Percentiles rank a stretch among this genome's conserved stretches.
phyloP scores from a whole-genome alignment of 2,329 filamentous ascomycete genomes.

The Apiospora arundinis region DNA sequence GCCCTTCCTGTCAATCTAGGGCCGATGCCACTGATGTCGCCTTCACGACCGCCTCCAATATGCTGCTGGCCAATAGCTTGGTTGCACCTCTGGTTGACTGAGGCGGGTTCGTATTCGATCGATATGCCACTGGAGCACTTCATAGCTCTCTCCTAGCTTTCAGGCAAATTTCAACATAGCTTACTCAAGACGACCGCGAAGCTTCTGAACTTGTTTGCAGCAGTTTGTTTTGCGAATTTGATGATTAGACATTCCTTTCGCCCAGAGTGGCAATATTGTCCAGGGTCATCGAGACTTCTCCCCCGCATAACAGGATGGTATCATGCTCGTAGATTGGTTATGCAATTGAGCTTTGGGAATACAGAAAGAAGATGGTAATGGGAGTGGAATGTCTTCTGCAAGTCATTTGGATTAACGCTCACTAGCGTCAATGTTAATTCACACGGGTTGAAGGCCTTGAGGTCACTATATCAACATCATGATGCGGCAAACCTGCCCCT shows the following conservation, averaged over 20 bases:
- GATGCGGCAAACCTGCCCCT: background rate
- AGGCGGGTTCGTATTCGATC: background rate
- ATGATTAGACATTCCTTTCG: background rate
- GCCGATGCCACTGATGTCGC: background rate
- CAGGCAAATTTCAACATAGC: background rate
- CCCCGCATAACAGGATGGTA: background rate
- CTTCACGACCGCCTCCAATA: background rate
- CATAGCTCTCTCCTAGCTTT: background rate
- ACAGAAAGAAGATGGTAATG: background rate
- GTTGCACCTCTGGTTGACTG: constrained; percentile 5
- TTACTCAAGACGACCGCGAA: background rate
- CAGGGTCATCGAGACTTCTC: background rate
- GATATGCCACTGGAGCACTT: background rate
- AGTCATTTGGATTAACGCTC: background rate
- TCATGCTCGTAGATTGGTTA: background rate
- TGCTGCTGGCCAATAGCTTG: background rate
- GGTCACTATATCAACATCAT: constrained; percentile 2
- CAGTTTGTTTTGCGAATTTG: background rate
- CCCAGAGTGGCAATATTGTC: background rate
- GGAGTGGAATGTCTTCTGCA: background rate
- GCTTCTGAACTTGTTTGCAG: background rate
- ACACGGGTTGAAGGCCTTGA: background rate
- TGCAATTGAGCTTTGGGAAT: background rate
- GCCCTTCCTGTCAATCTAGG: background rate
- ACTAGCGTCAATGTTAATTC: constrained; percentile 8